Evolutionary conservation across 2,329 filamentous ascomycete species (phyloP).

Genomic region (Fusarium sp.): DNA sequence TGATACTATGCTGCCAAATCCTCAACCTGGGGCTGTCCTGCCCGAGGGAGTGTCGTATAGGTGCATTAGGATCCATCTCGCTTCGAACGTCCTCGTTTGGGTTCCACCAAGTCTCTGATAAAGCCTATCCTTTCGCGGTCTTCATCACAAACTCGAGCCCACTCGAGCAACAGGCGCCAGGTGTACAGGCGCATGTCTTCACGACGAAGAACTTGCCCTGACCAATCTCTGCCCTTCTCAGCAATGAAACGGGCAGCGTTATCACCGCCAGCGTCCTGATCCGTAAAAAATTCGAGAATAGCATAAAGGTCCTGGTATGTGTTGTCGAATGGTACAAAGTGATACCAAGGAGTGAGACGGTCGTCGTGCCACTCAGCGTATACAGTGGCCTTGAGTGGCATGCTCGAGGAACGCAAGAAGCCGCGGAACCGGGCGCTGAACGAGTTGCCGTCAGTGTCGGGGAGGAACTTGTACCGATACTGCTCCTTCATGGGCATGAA

Average conservation of each 20-base stretch:
- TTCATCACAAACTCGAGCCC: conserved; percentile 66
- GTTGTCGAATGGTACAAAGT: conserved; percentile 82
- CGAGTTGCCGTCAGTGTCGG: conserved; percentile 80
- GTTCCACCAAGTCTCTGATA: conserved; percentile 58
- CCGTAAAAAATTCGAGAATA: conserved; percentile 77
- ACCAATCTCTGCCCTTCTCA: conserved; percentile 72
- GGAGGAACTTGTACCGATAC: conserved; percentile 75
- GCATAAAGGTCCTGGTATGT: conserved; percentile 77
- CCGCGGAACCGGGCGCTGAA: conserved; percentile 75
- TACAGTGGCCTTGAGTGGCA: conserved; percentile 80
- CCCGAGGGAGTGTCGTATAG: conserved; percentile 20
- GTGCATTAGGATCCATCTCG: conserved; percentile 26
- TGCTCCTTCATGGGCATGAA: conserved; percentile 63
- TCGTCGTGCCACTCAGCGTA: conserved; percentile 84
- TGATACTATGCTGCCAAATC: conserved; percentile 9
- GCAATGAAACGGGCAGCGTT: conserved; percentile 73
- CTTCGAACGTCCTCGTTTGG: conserved; percentile 24
- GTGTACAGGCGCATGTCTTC: conserved; percentile 80
- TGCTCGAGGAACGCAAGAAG: conserved; percentile 74
- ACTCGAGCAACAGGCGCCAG: conserved; percentile 73
- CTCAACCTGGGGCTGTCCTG: neutral
- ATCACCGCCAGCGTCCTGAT: conserved; percentile 64
- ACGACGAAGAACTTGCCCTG: conserved; percentile 71
- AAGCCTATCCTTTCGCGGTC: conserved; percentile 61
- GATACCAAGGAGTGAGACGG: conserved; percentile 78